Conservation (phyloP, 306 rosid species). For the Sesbania bispinosa region DNA sequence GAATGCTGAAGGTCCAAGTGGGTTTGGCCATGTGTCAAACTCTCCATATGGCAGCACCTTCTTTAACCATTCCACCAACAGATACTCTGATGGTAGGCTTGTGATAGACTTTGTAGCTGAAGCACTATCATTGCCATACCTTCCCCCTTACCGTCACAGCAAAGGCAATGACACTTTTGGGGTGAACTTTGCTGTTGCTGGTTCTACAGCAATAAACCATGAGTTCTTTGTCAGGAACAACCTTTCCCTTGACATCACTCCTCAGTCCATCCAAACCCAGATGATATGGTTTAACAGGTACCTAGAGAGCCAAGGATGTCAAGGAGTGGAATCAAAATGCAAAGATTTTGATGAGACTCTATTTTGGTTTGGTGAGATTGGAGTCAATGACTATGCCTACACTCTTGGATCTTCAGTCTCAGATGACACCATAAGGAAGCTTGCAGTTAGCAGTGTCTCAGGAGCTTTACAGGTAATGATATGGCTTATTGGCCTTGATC, state of each 20-base stretch:
- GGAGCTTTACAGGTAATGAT: conserved; percentile 52
- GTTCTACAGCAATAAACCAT: conserved; percentile 81
- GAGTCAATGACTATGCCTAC: conserved; percentile 95
- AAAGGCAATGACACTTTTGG: conserved; percentile 47
- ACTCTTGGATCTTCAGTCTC: conserved; percentile 63
- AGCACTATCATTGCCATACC: conserved; percentile 64
- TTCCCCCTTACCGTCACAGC: conserved; percentile 54
- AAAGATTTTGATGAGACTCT: conserved; percentile 57
- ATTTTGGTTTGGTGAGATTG: conserved; percentile 96
- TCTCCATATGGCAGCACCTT: conserved; percentile 73
- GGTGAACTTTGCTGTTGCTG: conserved; percentile 88
- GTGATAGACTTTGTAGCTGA: conserved; percentile 80
- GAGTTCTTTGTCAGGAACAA: conserved; percentile 73
- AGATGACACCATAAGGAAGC: conserved; percentile 50
- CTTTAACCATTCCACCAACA: conserved; percentile 80
- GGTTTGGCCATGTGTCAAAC: conserved; percentile 77
- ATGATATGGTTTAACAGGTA: conserved; percentile 68
- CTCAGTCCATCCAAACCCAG: conserved; percentile 76
- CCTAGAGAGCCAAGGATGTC: conserved; percentile 47
- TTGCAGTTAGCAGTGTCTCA: conserved; percentile 47
- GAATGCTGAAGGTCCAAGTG: conserved; percentile 60
- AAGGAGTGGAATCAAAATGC: conserved; percentile 28
- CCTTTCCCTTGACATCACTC: conserved; percentile 62
- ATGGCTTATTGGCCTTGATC: no score
- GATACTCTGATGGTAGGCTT: conserved; percentile 89